phyloP scores from a whole-genome alignment of 2,329 filamentous ascomycete genomes.

The Exophiala aquamarina region DNA sequence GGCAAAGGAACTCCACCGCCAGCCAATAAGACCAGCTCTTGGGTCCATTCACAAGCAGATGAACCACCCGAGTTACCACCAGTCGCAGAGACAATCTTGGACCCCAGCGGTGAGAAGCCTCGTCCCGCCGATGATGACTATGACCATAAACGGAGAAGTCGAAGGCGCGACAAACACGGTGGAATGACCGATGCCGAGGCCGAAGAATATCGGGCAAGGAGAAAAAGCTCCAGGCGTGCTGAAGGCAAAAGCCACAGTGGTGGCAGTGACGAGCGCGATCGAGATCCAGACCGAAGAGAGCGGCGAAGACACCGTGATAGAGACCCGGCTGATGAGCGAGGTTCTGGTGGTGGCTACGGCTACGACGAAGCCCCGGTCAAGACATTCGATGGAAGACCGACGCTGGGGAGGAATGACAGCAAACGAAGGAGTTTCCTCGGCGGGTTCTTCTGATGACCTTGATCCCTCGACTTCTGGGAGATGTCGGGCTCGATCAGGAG shows the following conservation, averaged over 20 bases:
- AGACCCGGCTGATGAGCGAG: conserved; percentile 16
- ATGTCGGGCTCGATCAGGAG: too few relatives aligned
- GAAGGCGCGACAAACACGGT: conserved; percentile 41
- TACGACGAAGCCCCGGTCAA: conserved; percentile 28
- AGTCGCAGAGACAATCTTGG: conserved; percentile 46
- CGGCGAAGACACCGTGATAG: conserved; percentile 16
- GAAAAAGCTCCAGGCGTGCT: conserved; percentile 13
- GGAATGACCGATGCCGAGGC: conserved; percentile 41
- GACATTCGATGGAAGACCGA: conserved; percentile 25
- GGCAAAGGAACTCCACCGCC: conserved; percentile 29
- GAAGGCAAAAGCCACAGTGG: conserved; percentile 26
- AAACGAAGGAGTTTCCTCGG: conserved; percentile 28
- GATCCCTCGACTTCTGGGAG: too few relatives aligned
- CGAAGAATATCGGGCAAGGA: conserved; percentile 36
- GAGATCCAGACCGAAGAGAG: conserved; percentile 16
- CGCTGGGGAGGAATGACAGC: conserved; percentile 23
- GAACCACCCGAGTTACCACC: conserved; percentile 50
- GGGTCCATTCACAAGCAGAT: conserved; percentile 48
- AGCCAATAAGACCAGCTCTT: conserved; percentile 49
- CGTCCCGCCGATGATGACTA: conserved; percentile 27
- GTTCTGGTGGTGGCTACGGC: conserved; percentile 19
- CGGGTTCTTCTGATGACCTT: conserved; percentile 18
- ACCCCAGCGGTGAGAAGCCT: conserved; percentile 31
- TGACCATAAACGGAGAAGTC: conserved; percentile 33
- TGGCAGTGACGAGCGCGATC: conserved; percentile 23